Percentiles rank a stretch among this genome's conserved stretches.
Evolutionary conservation across 2,329 filamentous ascomycete genomes (phyloP).

Genomic region (Fusarium ambrosium): DNA sequence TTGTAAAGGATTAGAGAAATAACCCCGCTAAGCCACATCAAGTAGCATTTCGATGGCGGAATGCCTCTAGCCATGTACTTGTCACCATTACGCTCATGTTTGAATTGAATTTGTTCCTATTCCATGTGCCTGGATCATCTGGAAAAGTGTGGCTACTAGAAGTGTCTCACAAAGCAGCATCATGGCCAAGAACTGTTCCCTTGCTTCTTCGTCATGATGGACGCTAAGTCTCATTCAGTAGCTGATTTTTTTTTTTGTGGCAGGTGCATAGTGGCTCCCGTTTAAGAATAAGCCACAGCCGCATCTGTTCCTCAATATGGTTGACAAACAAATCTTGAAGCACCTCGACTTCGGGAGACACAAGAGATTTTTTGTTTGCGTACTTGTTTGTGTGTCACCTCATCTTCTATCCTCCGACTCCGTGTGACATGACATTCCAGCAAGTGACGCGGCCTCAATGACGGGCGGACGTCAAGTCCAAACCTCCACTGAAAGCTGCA

Average conservation of each 20-base stretch:
- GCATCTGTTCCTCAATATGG: conserved; percentile 1
- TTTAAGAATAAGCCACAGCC: neutral
- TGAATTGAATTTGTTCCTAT: neutral
- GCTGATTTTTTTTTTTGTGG: neutral
- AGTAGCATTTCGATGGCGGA: conserved; percentile 5
- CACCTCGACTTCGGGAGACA: neutral
- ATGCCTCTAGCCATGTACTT: neutral
- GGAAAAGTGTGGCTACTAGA: neutral
- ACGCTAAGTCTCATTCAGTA: neutral
- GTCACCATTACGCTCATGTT: neutral
- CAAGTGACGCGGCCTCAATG: neutral
- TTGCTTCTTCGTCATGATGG: neutral
- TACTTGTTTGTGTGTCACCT: neutral
- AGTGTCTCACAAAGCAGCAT: neutral
- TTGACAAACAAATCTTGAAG: neutral
- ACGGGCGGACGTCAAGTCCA: neutral
- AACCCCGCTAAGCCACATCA: conserved; percentile 8
- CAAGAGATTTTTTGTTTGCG: neutral
- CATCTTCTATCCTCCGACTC: neutral
- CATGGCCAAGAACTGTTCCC: neutral
- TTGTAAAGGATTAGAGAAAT: neutral
- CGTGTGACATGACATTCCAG: neutral
- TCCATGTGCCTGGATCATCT: neutral
- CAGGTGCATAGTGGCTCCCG: neutral
- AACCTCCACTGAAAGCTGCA: conserved; percentile 14